Evolutionary conservation across 805 yeast genomes (phyloP), one percentile per base, ranked within the genome.

Genomic region (Kazachstania africana): DNA sequence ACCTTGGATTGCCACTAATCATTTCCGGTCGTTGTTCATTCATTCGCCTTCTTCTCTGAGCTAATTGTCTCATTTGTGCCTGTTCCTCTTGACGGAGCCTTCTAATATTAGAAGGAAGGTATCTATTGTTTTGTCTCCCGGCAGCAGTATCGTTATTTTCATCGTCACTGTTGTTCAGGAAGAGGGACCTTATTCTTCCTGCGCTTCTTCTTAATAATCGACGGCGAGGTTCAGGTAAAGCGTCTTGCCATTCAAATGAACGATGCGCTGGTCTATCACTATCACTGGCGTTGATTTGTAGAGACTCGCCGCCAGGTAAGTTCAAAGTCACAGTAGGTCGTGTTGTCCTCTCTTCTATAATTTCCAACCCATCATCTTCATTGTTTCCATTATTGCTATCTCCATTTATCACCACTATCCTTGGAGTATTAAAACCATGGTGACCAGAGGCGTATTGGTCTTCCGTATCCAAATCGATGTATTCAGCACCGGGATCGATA

Each of bases 291-390:
- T 33, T 32, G 6, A 52, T 39, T 17, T 39, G 35, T 23, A 52
- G 22, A 3, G 41, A 40, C 16, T 41, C 42, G 16, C 53, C 49
- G 16, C 56, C 56, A 1, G 56, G 58, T 5, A 52, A 37, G 17
- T 38, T 42, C 13, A 51, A 29, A 4, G 39, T 34, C 5, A 50
- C 43, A 6, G 39, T 33, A 2, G 55, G 49, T 3, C 31, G 44
- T 5, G 44, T 37, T 8, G 42, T 41, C 17, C 50, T 40, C 32
- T 53, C 57, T 34, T 47, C 53, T 16, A 49, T 36, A n/a, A 59
- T 55, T 23, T 43, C 29, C 12, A 53, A 24, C 8, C 48, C 59
- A 31, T 53, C 57, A 32, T 45, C 57, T 4, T 44, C 50, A 26
- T 30, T 38, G 12, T 35, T 33, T 15, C 31, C 34, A 16, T 31